Percentiles rank a stretch among this genome's conserved stretches.
Conservation (phyloP, 75 land plant genomes). For the Pinus tabuliformis region DNA sequence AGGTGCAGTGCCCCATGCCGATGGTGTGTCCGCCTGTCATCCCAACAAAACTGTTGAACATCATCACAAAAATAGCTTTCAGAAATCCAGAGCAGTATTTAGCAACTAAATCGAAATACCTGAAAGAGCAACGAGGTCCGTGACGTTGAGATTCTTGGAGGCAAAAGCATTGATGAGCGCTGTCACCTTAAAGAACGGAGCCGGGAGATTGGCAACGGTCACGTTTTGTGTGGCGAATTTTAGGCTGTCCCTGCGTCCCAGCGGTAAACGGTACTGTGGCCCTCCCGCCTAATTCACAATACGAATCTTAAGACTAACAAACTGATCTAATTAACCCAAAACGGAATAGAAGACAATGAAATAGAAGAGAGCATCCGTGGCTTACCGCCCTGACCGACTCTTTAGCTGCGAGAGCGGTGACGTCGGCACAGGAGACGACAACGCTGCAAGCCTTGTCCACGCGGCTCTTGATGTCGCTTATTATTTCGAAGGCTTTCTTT, state of each 20-base stretch:
- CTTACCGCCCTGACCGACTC: constrained; percentile 37
- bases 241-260: not conserved
- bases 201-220: not conserved
- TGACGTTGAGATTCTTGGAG: not conserved
- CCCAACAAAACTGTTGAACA: not conserved
- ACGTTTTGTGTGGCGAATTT: not conserved
- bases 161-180: not conserved
- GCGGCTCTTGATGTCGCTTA: constrained; percentile 26
- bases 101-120: not conserved
- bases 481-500: constrained; percentile 30
- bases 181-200: constrained; percentile 11
- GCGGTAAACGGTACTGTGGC: not conserved
- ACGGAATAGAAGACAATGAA: not conserved
- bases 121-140: not conserved
- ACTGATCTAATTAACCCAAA: not conserved
- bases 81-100: not conserved
- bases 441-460: constrained; percentile 28
- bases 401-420: constrained; percentile 41
- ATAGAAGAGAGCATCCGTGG: not conserved
- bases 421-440: constrained; percentile 59
- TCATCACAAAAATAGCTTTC: not conserved
- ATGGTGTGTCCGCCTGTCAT: constrained; percentile 33
- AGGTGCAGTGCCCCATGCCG: constrained; percentile 26
- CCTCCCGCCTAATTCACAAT: not conserved
- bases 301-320: not conserved